Evolutionary conservation across 495 filamentous ascomycete species (phyloP), one percentile per base, ranked within the genome.

Genomic region (Penicillium goetzii): DNA sequence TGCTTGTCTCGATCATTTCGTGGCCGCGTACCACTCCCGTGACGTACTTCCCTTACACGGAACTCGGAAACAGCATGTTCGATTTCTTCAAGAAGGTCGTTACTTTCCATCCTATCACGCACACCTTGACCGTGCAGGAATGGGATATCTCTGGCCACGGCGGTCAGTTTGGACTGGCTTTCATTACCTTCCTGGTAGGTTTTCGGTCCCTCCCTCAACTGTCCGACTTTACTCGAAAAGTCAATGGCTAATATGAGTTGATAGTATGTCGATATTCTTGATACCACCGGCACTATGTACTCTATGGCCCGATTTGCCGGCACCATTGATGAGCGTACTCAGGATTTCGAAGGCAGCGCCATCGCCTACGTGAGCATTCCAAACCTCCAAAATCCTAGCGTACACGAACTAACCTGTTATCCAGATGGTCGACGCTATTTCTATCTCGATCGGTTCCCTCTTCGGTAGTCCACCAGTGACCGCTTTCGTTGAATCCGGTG

Each of bases 31-130:
- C 80, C 6, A 92, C 90, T 3, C 69, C 83, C 0, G 88, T 94
- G 47, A 92, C 91, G 4, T 90, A 88, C 67, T 94, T 94, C 74
- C 90, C 91, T 0, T 81, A 92, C 63, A 91, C 85, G 0, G 71
- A 74, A 0, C 70, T 87, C 9, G 91, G 91, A 30, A 78, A 90
- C 58, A 78, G 75, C 71, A 78, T 70, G 54, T 94, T 94, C 76
- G 82, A 93, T 59, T 95, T 92, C 78, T 94, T 94, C 83, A 90
- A 89, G 71, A 81, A 92, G 69, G 89, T 94, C 0, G 91, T 91
- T 32, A 85, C 85, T 28, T 93, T 94, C 80, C 90, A 92, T 70
- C 83, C 85, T 32, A 92, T 94, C 68, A 72, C 81, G 63, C 81
- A 84, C 45, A 86, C 83, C 8, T 79, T 93, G 12, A 80, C 78